phyloP scores from a whole-genome alignment of 164 flowering plant genomes.

The Magnolia kwangsiensis region DNA sequence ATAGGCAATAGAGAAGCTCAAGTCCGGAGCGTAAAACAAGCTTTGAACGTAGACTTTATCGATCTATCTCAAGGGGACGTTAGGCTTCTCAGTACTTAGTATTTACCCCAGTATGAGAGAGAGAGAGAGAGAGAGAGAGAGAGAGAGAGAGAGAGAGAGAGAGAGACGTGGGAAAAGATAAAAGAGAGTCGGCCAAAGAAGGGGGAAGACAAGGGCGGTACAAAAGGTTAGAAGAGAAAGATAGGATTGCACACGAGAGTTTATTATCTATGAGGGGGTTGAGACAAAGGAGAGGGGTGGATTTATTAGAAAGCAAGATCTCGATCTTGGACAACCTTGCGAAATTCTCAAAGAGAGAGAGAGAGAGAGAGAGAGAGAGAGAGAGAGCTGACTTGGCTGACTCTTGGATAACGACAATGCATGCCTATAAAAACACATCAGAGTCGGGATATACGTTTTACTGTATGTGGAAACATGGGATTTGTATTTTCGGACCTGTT shows the following conservation, averaged over 20 bases:
- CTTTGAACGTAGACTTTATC: neutral
- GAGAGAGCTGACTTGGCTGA: neutral
- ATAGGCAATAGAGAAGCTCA: neutral
- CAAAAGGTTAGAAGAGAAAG: neutral
- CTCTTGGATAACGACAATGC: neutral
- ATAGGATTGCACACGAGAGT: neutral
- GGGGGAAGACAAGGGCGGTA: neutral
- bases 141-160: conserved; percentile 3
- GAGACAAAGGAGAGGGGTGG: conserved; percentile 1
- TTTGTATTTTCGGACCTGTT: no score
- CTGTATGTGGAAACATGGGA: no score
- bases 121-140: conserved; percentile 1
- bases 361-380: neutral
- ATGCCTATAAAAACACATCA: neutral
- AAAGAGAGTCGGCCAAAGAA: neutral
- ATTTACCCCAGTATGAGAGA: neutral
- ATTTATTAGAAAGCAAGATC: conserved; percentile 7
- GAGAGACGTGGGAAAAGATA: neutral
- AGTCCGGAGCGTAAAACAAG: neutral
- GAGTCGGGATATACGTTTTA: no score
- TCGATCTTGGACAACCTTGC: neutral
- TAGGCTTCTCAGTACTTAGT: no score
- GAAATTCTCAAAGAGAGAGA: neutral
- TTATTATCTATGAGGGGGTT: neutral
- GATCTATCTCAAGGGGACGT: neutral